These are phyloP conservation scores for Myrmaecium sp. DNA, from an alignment of 2,329 filamentous ascomycete species.

Conservation along the genomic window DNA sequence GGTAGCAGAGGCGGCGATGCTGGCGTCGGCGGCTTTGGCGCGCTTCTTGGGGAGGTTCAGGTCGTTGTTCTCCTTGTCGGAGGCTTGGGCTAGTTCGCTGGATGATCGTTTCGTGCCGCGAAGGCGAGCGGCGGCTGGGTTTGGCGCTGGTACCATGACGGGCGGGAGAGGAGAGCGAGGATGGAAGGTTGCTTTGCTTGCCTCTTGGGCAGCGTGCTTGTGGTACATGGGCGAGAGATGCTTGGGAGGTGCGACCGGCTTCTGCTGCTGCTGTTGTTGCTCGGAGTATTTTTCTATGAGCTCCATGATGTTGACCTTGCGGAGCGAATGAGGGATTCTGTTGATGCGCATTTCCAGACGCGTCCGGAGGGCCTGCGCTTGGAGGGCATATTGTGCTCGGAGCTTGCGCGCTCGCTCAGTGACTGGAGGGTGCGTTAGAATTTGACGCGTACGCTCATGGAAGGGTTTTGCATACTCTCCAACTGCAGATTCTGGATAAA, in stretches of 20 bases:
- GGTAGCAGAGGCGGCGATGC: too few relatives aligned
- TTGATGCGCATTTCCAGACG: slow-evolving; percentile 89
- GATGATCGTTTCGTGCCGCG: too few relatives aligned
- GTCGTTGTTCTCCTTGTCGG: slow-evolving; percentile 16
- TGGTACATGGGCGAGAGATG: too few relatives aligned
- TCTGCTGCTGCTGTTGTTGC: slow-evolving; percentile 11
- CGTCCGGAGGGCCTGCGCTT: slow-evolving; percentile 68
- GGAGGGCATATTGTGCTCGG: slow-evolving; percentile 73
- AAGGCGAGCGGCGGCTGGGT: too few relatives aligned
- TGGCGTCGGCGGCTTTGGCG: slow-evolving; percentile 23
- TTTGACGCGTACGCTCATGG: background rate
- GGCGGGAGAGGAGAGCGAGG: too few relatives aligned
- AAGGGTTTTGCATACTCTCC: slow-evolving; percentile 43
- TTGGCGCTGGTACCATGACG: too few relatives aligned
- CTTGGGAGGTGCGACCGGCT: too few relatives aligned
- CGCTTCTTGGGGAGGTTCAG: slow-evolving; percentile 56
- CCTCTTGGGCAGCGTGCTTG: too few relatives aligned
- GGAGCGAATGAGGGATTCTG: slow-evolving; percentile 64
- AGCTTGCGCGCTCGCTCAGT: slow-evolving; percentile 76
- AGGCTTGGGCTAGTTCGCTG: slow-evolving; percentile 4
- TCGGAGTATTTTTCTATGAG: slow-evolving; percentile 41
- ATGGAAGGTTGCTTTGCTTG: too few relatives aligned
- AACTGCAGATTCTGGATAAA: slow-evolving; percentile 80
- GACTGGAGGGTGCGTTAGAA: slow-evolving; percentile 34
- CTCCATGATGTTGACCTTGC: slow-evolving; percentile 69